Evolutionary conservation across 2,329 filamentous ascomycete genomes (phyloP).

Genomic region (Pseudogymnoascus sp.): DNA sequence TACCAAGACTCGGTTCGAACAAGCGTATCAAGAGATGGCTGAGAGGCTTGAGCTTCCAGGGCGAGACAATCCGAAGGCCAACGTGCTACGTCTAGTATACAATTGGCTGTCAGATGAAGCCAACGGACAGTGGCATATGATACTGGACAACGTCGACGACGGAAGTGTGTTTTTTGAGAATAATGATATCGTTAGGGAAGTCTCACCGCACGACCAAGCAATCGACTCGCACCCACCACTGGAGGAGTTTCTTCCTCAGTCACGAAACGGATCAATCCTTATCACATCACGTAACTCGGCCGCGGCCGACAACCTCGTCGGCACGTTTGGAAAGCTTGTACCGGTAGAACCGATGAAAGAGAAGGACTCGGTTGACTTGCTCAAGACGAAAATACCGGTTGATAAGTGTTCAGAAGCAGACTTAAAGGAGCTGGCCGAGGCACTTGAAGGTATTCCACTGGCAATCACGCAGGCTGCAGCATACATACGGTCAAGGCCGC

Average conservation of each 20-base stretch:
- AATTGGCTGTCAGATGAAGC: conserved; percentile 13
- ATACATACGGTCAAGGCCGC: conserved; percentile 14
- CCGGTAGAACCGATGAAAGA: not conserved
- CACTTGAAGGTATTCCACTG: conserved; percentile 15
- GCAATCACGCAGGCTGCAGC: conserved; percentile 18
- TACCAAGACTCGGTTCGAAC: conserved; percentile 19
- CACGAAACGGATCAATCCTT: not conserved
- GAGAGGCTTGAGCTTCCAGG: conserved; percentile 12
- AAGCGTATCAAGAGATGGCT: conserved; percentile 21
- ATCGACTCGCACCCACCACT: conserved; percentile 25
- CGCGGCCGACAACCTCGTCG: not conserved
- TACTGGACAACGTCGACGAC: conserved; percentile 34
- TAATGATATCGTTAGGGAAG: not conserved
- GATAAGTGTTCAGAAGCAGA: not conserved
- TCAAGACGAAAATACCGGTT: not conserved
- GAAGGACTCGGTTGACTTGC: not conserved
- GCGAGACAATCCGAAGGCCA: not conserved
- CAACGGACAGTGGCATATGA: conserved; percentile 28
- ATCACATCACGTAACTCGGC: not conserved
- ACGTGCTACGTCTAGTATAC: conserved; percentile 4
- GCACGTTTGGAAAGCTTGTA: not conserved
- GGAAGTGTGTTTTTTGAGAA: not conserved
- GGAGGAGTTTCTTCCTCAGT: not conserved
- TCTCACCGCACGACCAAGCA: not conserved
- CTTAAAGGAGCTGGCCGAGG: not conserved